A percentile compares a stretch with the other conserved stretches of the same genome.
phyloP scores from a whole-genome alignment of 371 early-diverging fungal species.

The Apophysomyces ossiformis region DNA sequence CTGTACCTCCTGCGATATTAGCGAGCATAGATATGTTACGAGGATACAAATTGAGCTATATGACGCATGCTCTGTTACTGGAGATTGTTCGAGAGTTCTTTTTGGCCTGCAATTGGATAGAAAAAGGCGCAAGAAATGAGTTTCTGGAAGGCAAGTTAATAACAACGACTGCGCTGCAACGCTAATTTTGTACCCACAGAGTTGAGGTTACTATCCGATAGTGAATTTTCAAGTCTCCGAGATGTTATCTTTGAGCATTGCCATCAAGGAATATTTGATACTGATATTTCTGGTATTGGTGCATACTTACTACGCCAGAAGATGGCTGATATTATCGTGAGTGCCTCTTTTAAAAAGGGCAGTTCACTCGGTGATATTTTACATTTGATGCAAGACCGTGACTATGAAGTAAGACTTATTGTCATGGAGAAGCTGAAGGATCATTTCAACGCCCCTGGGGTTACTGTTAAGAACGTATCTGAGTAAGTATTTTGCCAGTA shows the following conservation, averaged over 20 bases:
- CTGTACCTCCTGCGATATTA: slow-evolving; percentile 35
- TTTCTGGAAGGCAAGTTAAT: slow-evolving; percentile 23
- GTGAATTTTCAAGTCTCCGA: slow-evolving; percentile 29
- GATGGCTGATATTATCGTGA: slow-evolving; percentile 50
- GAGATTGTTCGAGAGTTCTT: slow-evolving; percentile 59
- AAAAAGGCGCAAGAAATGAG: slow-evolving; percentile 23
- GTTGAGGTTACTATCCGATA: slow-evolving; percentile 18
- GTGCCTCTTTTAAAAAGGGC: slow-evolving; percentile 31
- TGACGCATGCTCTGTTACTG: slow-evolving; percentile 52
- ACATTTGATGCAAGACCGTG: slow-evolving; percentile 38
- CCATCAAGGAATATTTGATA: slow-evolving; percentile 24
- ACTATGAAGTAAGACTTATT: slow-evolving; percentile 67
- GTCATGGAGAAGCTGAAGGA: slow-evolving; percentile 46
- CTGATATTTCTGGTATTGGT: slow-evolving; percentile 44
- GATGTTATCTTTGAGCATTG: slow-evolving; percentile 29
- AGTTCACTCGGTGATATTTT: slow-evolving; percentile 17
- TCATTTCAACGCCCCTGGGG: slow-evolving; percentile 12
- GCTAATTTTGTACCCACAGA: slow-evolving; percentile 1
- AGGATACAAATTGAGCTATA: slow-evolving; percentile 30
- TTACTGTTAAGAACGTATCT: slow-evolving; percentile 7
- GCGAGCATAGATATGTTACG: slow-evolving; percentile 25
- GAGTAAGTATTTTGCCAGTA: slow-evolving; percentile 18
- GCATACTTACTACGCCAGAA: slow-evolving; percentile 50
- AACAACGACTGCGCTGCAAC: not conserved
- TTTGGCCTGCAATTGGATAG: slow-evolving; percentile 52